Evolutionary conservation across 78 protist genomes (phyloP).

Genomic region (Acrasis kona): DNA sequence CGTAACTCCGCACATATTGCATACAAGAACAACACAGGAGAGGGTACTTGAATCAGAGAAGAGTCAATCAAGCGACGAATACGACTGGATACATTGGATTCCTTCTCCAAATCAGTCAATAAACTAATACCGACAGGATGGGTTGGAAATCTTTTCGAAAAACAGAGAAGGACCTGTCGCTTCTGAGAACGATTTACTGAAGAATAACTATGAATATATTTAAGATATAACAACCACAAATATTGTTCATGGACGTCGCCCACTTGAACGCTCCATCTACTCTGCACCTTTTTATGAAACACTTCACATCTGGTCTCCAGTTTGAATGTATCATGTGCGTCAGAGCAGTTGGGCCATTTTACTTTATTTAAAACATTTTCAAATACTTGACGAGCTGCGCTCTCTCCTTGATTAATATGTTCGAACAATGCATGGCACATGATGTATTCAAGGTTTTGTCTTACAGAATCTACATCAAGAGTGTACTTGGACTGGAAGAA

Average conservation of each 20-base stretch:
- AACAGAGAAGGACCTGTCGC: neutral
- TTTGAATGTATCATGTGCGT: neutral
- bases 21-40: neutral
- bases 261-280: neutral
- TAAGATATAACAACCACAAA: neutral
- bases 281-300: too few relatives aligned
- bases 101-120: neutral
- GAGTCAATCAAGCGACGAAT: neutral
- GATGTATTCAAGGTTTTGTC: neutral
- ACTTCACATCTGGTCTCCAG: neutral
- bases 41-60: neutral
- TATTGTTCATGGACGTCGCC: neutral
- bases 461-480: too few relatives aligned
- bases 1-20: neutral
- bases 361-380: neutral
- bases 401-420: neutral
- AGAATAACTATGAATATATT: too few relatives aligned
- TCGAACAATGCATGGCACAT: neutral
- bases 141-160: neutral
- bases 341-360: neutral
- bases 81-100: neutral
- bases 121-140: neutral
- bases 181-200: neutral
- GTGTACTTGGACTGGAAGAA: too few relatives aligned
- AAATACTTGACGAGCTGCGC: neutral